Evolutionary conservation across 768 basidiomycete species (phyloP).

Genomic region (Chiua virens): DNA sequence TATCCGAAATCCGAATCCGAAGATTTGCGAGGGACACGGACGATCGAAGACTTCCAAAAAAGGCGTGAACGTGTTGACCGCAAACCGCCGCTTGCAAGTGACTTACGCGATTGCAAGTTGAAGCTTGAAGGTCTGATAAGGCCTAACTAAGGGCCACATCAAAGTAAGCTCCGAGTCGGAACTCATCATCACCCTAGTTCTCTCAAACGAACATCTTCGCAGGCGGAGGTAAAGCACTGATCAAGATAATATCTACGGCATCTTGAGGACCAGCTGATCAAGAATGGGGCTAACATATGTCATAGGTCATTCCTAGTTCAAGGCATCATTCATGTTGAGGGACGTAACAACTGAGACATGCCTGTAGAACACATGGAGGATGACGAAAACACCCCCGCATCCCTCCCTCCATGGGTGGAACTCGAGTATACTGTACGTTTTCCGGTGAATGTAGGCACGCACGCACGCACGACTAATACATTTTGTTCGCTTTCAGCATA

Average conservation of each 20-base stretch:
- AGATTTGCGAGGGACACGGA: slow-evolving; percentile 25
- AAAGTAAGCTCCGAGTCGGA: neutral
- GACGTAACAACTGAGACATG: slow-evolving; percentile 1
- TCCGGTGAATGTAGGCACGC: too few species aligned
- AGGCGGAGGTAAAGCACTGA: neutral
- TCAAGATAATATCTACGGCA: neutral
- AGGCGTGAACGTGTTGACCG: neutral
- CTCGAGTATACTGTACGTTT: slow-evolving; percentile 79
- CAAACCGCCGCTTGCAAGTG: too few species aligned
- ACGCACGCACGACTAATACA: too few species aligned
- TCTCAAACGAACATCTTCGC: neutral
- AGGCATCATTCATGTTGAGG: neutral
- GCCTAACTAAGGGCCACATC: too few species aligned
- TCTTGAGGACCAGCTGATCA: too few species aligned
- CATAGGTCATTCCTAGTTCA: slow-evolving; percentile 44
- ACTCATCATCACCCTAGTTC: neutral
- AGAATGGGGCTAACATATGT: slow-evolving; percentile 52
- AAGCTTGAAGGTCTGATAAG: too few species aligned
- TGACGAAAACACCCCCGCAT: slow-evolving; percentile 70
- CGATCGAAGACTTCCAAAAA: slow-evolving; percentile 7
- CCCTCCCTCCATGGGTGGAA: slow-evolving; percentile 87
- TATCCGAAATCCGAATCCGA: slow-evolving; percentile 6
- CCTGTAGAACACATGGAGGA: slow-evolving; percentile 90
- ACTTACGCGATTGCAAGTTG: too few species aligned
- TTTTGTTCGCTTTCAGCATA: slow-evolving; percentile 53